Evolutionary conservation across 1,284 basidiomycete genomes (phyloP), one percentile per base, ranked within the genome.

Genomic region (Papiliotrema nemorosa): DNA sequence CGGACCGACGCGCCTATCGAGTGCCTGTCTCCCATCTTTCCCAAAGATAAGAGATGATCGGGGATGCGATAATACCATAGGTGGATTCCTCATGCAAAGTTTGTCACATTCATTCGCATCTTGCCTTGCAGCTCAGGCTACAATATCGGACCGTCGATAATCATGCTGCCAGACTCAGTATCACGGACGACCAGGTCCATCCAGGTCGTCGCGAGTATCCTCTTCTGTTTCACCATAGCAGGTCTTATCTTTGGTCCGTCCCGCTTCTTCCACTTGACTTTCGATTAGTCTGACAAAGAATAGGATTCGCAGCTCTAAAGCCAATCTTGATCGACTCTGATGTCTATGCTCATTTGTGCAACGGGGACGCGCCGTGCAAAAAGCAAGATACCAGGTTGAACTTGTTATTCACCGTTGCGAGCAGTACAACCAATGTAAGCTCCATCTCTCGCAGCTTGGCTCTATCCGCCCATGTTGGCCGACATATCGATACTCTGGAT

Each of bases 391-490:
- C 59, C 9, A 44, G 58, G 21, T 58, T 75, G 29, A 76, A 74
- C 49, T 51, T 65, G 9, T 59, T 72, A 47, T 76, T 76, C 57
- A 66, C 66, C 22, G 50, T 74, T n/a, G 63, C 69, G 2, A 67
- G 68, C 7, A 69, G 67, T 22, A 61, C 66, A 3, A 72, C 66
- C 25, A 75, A 74, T 57, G 72, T 73, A 45, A 49, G 64, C 49
- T 1, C 13, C n/a, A n/a, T n/a, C n/a, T n/a, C n/a, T n/a, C n/a
- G n/a, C n/a, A n/a, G n/a, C n/a, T 5, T 16, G 14, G n/a, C 5
- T 12, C 16, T 39, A 26, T 14, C 16, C 22, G 4, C 3, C 21
- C 50, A n/a, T n/a, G n/a, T n/a, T n/a, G n/a, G n/a, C n/a, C n/a
- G n/a, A n/a, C n/a, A n/a, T n/a, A n/a, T n/a, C n/a, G n/a, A n/a